These are phyloP conservation scores for Boletus semigastroideus DNA, from an alignment of 1,284 basidiomycete genomes.

Conservation along the genomic window DNA sequence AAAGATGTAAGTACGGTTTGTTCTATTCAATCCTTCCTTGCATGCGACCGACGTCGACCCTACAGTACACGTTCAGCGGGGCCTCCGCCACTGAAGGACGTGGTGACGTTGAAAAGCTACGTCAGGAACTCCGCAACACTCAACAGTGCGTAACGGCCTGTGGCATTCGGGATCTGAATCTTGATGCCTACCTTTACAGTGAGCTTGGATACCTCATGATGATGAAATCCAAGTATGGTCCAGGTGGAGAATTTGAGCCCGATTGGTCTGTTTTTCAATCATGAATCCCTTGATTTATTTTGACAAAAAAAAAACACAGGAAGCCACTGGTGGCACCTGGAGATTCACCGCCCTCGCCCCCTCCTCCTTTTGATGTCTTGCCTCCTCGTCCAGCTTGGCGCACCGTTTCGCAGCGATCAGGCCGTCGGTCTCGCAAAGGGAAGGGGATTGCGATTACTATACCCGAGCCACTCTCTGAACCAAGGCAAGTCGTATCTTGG, in stretches of 20 bases:
- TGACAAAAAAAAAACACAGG: constrained; percentile 34
- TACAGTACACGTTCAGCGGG: constrained; percentile 76
- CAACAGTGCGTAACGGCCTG: constrained; percentile 56
- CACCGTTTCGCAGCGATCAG: constrained; percentile 41
- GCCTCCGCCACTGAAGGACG: constrained; percentile 76
- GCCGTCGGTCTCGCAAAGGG: constrained; percentile 42
- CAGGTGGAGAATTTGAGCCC: constrained; percentile 73
- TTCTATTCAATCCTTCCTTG: not conserved
- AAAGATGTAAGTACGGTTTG: constrained; percentile 50
- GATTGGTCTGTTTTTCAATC: constrained; percentile 52
- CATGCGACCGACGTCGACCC: constrained; percentile 9
- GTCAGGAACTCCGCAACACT: constrained; percentile 67
- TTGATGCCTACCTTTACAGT: constrained; percentile 37
- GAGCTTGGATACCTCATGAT: constrained; percentile 67
- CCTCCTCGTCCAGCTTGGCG: constrained; percentile 58
- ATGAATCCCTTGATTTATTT: not conserved
- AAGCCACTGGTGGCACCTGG: constrained; percentile 44
- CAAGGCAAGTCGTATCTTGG: constrained; percentile 11
- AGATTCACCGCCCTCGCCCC: constrained; percentile 39
- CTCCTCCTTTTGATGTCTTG: constrained; percentile 42
- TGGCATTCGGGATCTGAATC: not conserved
- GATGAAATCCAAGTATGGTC: constrained; percentile 68
- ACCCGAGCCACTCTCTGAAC: not conserved
- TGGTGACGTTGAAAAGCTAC: constrained; percentile 72
- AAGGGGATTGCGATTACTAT: constrained; percentile 27